Conservation (phyloP, 129 eudicot genomes). For the Glebionis coronaria region DNA sequence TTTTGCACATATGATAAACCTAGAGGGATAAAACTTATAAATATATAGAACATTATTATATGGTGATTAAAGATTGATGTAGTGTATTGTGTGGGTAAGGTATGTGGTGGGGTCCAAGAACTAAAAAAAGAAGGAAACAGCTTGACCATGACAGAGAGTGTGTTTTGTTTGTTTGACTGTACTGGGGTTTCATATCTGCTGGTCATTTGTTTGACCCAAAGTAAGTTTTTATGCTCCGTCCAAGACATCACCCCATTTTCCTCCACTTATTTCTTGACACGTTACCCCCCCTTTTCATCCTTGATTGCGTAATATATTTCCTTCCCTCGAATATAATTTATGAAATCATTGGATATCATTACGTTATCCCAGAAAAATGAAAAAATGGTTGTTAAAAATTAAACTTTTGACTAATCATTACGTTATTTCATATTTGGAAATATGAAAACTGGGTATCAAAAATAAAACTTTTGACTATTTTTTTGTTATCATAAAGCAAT, state of each 20-base stretch:
- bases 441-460: too few species aligned
- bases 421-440: too few species aligned
- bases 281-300: constrained; percentile 25
- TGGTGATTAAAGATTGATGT: constrained; percentile 19
- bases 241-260: constrained; percentile 33
- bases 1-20: not conserved
- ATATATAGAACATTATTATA: not conserved
- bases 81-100: constrained; percentile 27
- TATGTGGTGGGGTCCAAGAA: constrained; percentile 22
- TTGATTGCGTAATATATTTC: not conserved
- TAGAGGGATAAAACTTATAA: not conserved
- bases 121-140: constrained; percentile 20
- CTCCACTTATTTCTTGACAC: constrained; percentile 25
- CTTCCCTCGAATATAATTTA: too few species aligned
- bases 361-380: not conserved
- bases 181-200: constrained; percentile 30
- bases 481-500: too few species aligned
- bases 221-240: constrained; percentile 28
- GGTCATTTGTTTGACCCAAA: constrained; percentile 36
- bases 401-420: too few species aligned
- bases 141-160: constrained; percentile 40
- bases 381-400: too few species aligned
- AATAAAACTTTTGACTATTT: too few species aligned
- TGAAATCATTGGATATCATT: too few species aligned
- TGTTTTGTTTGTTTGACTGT: constrained; percentile 43